phyloP scores from a whole-genome alignment of 805 yeast species.

The Yarrowia sp. region DNA sequence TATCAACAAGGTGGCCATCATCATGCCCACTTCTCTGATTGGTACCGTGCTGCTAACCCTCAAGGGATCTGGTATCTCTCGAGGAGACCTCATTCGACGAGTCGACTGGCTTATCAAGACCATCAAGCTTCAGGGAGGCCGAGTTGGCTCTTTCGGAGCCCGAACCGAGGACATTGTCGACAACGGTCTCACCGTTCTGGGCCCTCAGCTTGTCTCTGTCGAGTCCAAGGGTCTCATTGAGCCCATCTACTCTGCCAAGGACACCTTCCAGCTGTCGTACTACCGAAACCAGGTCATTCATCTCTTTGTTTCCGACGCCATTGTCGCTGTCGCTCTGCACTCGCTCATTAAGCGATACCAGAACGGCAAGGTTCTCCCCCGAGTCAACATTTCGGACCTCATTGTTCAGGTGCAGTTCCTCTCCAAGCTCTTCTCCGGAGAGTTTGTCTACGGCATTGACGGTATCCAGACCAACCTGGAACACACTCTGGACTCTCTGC shows the following conservation, averaged over 20 bases:
- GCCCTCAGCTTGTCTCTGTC: conserved; percentile 50
- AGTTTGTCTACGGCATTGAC: conserved; percentile 52
- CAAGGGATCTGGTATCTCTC: conserved; percentile 53
- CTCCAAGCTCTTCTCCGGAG: conserved; percentile 51
- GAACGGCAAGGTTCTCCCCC: conserved; percentile 42
- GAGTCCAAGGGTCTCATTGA: conserved; percentile 50
- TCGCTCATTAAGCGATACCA: conserved; percentile 47
- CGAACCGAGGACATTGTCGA: conserved; percentile 50
- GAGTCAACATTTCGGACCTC: conserved; percentile 46
- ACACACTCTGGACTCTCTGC: conserved; percentile 47
- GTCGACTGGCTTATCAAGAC: conserved; percentile 51
- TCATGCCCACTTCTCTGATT: conserved; percentile 62
- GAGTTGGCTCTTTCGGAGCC: conserved; percentile 50
- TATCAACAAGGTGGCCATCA: conserved; percentile 57
- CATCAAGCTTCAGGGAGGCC: conserved; percentile 52
- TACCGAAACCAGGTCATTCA: conserved; percentile 66
- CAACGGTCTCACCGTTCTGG: conserved; percentile 53
- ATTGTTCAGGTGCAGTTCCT: conserved; percentile 49
- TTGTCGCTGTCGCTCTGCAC: conserved; percentile 55
- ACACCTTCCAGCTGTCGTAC: conserved; percentile 62
- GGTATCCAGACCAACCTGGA: conserved; percentile 50
- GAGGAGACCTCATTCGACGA: conserved; percentile 49
- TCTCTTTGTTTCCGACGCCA: conserved; percentile 59
- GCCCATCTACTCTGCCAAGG: conserved; percentile 54
- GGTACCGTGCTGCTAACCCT: conserved; percentile 56